Percentiles rank a stretch among this genome's conserved stretches.
These are phyloP conservation scores for Pseudogymnoascus sp. DNA, from an alignment of 2,329 filamentous ascomycete species.

Conservation along the genomic window DNA sequence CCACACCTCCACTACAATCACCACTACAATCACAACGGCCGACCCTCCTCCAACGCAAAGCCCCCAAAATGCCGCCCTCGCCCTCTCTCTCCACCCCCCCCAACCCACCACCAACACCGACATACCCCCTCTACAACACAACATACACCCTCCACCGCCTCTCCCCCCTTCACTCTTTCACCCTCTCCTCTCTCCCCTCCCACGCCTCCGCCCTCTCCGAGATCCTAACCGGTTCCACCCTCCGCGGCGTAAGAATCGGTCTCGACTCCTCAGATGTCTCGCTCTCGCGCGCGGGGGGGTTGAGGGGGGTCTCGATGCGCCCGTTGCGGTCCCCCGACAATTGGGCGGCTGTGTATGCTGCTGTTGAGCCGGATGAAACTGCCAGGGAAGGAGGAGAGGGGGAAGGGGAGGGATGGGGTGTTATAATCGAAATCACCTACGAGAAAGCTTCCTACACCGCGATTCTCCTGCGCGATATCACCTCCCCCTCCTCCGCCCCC, in stretches of 20 bases:
- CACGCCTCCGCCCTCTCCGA: slow-evolving; percentile 35
- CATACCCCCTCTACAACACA: slow-evolving; percentile 37
- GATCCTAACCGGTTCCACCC: slow-evolving; percentile 35
- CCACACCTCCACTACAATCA: no score
- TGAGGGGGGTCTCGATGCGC: slow-evolving; percentile 34
- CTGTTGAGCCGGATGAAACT: slow-evolving; percentile 13
- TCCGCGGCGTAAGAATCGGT: slow-evolving; percentile 37
- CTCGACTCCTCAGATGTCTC: slow-evolving; percentile 28
- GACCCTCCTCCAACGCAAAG: neutral
- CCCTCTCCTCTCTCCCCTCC: slow-evolving; percentile 26
- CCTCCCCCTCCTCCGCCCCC: neutral
- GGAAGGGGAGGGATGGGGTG: slow-evolving; percentile 16
- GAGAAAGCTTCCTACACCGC: slow-evolving; percentile 25
- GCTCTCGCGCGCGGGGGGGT: slow-evolving; percentile 30
- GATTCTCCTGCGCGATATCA: slow-evolving; percentile 18
- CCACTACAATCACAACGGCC: neutral
- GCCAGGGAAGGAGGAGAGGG: slow-evolving; percentile 7
- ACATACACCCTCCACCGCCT: slow-evolving; percentile 36
- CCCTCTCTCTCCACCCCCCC: neutral
- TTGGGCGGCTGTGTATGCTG: slow-evolving; percentile 18
- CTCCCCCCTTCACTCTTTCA: slow-evolving; percentile 37
- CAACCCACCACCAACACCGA: neutral
- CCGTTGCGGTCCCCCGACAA: slow-evolving; percentile 32
- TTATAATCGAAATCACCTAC: slow-evolving; percentile 22
- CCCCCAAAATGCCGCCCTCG: neutral